Base-by-base conservation (phyloP, 306 rosid species). In the Ochetophila trinervis region DNA sequence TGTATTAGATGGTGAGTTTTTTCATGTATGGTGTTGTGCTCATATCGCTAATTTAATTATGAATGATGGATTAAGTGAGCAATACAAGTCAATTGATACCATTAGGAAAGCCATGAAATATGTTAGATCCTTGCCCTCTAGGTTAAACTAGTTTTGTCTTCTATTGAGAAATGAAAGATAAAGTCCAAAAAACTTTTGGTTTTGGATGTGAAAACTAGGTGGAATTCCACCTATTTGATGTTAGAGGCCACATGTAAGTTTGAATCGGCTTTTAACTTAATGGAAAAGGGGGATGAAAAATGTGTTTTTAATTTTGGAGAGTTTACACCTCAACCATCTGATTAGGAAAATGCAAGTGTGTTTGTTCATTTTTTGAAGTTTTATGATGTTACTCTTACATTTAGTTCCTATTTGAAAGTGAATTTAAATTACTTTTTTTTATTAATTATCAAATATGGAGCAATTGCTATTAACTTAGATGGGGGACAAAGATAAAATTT, bases 141-240 rank as follows among this genome's bases (percentile, higher is more conserved):
- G 70, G 15, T n/a, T 51, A 22, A 0, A 7, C 10, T 51, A 20
- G 15, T 65, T 52, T 18, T 32, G 16, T 19, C 9, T 8, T 35
- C 34, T 36, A 5, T 15, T 34, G 24, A 65, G 13, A 13, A 65
- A 0, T 50, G 14, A 9, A 34, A 51, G 6, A 65, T 65, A 24
- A 49, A 52, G 20, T 4, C 19, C 7, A 65, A 10, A 19, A 20
- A 17, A 19, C 49, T 32, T 23, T 13, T 63, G 13, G n/a, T 16
- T 15, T 35, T 63, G 37, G 56, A 63, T 63, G 40, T 24, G 15
- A 37, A 22, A 3, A 63, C 8, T 22, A 48, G 40, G 42, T 63
- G 56, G 19, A 63, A 63, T 50, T 42, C 24, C 15, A 63, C 67
- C 16, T 63, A 63, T 16, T 32, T 63, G 6, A 63, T 63, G 67